Evolutionary conservation across 495 filamentous ascomycete genomes (phyloP), one percentile per base, ranked within the genome.

Genomic region (Neurospora sp.): DNA sequence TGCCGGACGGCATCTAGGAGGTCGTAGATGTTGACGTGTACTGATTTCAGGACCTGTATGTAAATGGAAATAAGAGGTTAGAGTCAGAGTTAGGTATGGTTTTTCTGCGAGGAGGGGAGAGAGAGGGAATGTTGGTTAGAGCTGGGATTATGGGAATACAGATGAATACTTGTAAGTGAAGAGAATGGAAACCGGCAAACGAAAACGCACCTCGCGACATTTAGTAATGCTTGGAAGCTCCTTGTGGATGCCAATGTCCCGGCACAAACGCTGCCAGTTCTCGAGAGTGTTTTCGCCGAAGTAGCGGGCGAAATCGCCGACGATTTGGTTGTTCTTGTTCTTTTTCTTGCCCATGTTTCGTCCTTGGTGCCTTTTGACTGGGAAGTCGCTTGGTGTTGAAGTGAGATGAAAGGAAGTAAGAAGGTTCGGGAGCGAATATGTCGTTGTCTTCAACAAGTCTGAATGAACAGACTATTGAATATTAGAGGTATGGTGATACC

Each of bases 11-110:
- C 79, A 0, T 78, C 74, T 27, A 84, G 69, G 39, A 85, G 79
- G 76, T 84, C 82, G 12, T 71, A 41, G 62, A 85, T 83, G 72
- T 84, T 84, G 48, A 85, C 75, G 72, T 79, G 76, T 0, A 83
- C 76, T 3, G 20, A 31, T 14, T 40, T 70, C 0, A 83, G 75
- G 2, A 76, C 77, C 82, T 83, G 38, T 38, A 4, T 38, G 31
- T n/a, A 5, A 39, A 4, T 9, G 14, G 10, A 23, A 14, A n/a
- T n/a, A 27, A 38, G 40, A 38, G 38, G 37, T 73, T 40, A 39
- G 10, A 23, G 59, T 39, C 35, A 14, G 23, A 39, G 54, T 42
- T 11, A 18, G 41, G 0, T 18, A 44, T 44, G 5, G 6, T 44
- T 41, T 5, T 5, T 27, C 2, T 27, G 27, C 12, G 12, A 14